phyloP scores from a whole-genome alignment of 805 yeast genomes.

The Maudiozyma bulderi region DNA sequence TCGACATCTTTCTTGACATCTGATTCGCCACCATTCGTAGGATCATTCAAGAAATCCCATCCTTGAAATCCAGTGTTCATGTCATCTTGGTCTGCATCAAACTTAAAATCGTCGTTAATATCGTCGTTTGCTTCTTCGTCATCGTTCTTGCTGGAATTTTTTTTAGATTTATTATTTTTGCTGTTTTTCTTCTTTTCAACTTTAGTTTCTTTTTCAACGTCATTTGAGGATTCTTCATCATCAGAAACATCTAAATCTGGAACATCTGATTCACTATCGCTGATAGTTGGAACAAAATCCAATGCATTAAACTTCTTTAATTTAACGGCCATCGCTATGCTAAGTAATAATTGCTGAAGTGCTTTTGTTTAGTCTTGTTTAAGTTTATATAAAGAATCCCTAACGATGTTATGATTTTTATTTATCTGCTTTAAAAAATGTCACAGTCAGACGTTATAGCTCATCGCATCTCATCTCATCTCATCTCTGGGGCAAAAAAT shows the following conservation, averaged over 20 bases:
- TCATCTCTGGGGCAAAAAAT: background rate
- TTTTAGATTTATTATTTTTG: conserved; percentile 23
- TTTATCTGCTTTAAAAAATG: background rate
- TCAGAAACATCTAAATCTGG: conserved; percentile 43
- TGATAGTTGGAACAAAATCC: conserved; percentile 61
- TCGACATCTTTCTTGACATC: conserved; percentile 54
- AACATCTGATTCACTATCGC: conserved; percentile 66
- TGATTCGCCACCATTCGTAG: conserved; percentile 8
- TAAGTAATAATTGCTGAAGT: background rate
- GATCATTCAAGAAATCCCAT: conserved; percentile 66
- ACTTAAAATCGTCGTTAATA: conserved; percentile 65
- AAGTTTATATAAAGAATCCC: too few species aligned
- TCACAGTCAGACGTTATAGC: background rate
- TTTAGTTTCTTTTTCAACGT: conserved; percentile 12
- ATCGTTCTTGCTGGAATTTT: conserved; percentile 16
- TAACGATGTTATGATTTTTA: too few species aligned
- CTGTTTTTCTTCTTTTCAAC: conserved; percentile 15
- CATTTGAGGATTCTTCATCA: conserved; percentile 33
- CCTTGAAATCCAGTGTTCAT: conserved; percentile 46
- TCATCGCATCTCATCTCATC: conserved; percentile 1
- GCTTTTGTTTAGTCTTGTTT: too few species aligned
- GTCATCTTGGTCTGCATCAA: conserved; percentile 47
- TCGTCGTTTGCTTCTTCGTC: conserved; percentile 40
- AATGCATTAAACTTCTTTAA: conserved; percentile 16
- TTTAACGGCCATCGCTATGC: background rate